Conservation (phyloP, 352 stramenopile species). For the Phytophthora idaei region DNA sequence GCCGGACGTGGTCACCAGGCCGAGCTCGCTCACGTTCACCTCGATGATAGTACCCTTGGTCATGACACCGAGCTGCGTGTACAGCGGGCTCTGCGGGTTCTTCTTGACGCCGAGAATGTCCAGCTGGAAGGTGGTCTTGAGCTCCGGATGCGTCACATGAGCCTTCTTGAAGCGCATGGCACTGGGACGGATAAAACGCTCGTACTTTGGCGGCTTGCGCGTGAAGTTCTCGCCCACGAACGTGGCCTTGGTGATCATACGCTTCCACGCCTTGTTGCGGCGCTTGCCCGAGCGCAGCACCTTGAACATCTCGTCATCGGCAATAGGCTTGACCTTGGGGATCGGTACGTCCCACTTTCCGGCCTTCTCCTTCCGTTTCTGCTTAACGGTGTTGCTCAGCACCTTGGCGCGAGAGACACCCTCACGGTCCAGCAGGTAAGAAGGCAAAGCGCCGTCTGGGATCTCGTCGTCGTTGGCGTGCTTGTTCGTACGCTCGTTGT, state of each 20-base stretch:
- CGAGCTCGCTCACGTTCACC: constrained; percentile 99
- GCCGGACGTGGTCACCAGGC: constrained; percentile 98
- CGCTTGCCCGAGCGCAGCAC: constrained; percentile 97
- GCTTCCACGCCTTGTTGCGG: constrained; percentile 93
- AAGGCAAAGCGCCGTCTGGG: constrained; percentile 96
- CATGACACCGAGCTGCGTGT: constrained; percentile 99
- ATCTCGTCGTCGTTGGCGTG: constrained; percentile 98
- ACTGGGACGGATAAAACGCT: constrained; percentile 99
- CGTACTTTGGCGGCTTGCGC: constrained; percentile 99
- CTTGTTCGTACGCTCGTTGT: constrained; percentile 99
- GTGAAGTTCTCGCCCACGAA: constrained; percentile 99
- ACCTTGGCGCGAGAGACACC: constrained; percentile 99
- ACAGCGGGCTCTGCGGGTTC: constrained; percentile 97
- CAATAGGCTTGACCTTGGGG: constrained; percentile 98
- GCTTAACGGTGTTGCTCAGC: constrained; percentile 99
- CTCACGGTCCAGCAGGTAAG: constrained; percentile 99
- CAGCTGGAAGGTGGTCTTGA: constrained; percentile 99
- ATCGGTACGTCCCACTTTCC: constrained; percentile 99
- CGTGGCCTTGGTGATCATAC: constrained; percentile 93
- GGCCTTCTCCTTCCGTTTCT: constrained; percentile 99
- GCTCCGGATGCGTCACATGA: constrained; percentile 99
- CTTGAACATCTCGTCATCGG: constrained; percentile 99
- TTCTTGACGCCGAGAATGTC: constrained; percentile 99
- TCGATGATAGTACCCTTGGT: constrained; percentile 99
- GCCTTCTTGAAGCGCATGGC: constrained; percentile 99